Conservation (phyloP, 768 basidiomycete genomes). For the Sutorius australiensis region DNA sequence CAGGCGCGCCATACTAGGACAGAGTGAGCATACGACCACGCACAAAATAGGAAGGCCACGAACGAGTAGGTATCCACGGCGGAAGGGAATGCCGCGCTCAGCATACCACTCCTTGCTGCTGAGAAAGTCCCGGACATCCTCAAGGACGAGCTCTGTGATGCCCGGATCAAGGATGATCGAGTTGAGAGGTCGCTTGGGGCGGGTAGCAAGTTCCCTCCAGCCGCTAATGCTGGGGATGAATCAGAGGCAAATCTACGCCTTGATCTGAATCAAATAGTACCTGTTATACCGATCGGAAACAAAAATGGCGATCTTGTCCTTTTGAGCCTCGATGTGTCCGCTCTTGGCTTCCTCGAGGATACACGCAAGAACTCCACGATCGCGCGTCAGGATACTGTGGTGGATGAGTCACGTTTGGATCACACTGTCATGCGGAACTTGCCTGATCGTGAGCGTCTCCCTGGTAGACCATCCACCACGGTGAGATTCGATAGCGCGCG, state of each 20-base stretch:
- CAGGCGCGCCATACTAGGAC: constrained; percentile 62
- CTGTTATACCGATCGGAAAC: constrained; percentile 43
- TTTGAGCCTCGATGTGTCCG: constrained; percentile 47
- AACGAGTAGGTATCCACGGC: constrained; percentile 70
- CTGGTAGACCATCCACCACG: constrained; percentile 16
- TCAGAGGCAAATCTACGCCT: background rate
- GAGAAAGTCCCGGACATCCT: constrained; percentile 71
- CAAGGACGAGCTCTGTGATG: constrained; percentile 57
- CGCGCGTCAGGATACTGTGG: constrained; percentile 47
- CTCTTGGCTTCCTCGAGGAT: constrained; percentile 55
- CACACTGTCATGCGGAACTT: background rate
- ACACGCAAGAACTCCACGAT: constrained; percentile 43
- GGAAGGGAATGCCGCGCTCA: constrained; percentile 76
- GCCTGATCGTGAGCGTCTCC: constrained; percentile 26
- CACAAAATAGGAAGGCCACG: constrained; percentile 5
- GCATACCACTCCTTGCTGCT: constrained; percentile 68
- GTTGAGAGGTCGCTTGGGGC: constrained; percentile 59
- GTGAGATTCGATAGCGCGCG: constrained; percentile 18
- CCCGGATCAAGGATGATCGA: constrained; percentile 74
- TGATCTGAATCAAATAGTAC: constrained; percentile 20
- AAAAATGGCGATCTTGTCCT: constrained; percentile 51
- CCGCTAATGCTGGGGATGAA: constrained; percentile 25
- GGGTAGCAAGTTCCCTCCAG: constrained; percentile 55
- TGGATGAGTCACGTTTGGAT: background rate
- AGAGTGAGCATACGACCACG: background rate